Base-by-base conservation (phyloP, 2,329 filamentous ascomycete genomes). In the Grosmannia serpens region DNA sequence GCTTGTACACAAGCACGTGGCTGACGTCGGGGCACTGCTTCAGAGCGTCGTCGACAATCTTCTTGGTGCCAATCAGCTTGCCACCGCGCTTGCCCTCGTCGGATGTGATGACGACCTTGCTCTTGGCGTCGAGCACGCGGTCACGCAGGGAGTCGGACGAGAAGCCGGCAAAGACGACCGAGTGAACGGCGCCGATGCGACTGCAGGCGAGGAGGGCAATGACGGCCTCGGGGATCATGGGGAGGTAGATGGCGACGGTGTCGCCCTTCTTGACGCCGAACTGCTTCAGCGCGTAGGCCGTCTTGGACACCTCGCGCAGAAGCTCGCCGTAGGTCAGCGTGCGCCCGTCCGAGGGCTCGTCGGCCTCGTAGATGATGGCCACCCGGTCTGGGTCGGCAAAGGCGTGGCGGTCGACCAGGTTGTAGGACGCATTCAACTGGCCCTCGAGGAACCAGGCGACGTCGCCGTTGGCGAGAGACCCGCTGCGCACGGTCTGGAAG, bases 51-150 rank as follows among this genome's bases (percentile, higher is more conserved):
- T 99, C 94, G 65, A 97, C 94, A 70, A 99, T 97, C 80, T 95
- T 95, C 85, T 99, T 97, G 67, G 92, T 97, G 68, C 89, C 89
- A 70, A 99, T 96, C 68, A 95, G 75, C 80, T 97, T 99, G 71
- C 94, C 94, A 67, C 94, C 94, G 68, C 94, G 90, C 82, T 95
- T 96, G 70, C 94, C 94, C 80, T 99, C 94, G 71, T 99, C 94
- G 2, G 90, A 88, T 61, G 94, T 99, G 70, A 99, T 96, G 74
- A 97, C 87, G 57, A 97, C 89, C 77, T 88, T 95, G 72, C 87
- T 92, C 66, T 89, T 77, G 60, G 88, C 92, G 70, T 99, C 94
- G 61, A 94, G 78, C 67, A 99, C 91, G 69, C 94, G 91, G 74
- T 99, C 94, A 64, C 92, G 88, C 54, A 99, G 84, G 4, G 94